Evolutionary conservation across 805 yeast species (phyloP), one percentile per base, ranked within the genome.

Genomic region (Grigorovia yakushimaensis): DNA sequence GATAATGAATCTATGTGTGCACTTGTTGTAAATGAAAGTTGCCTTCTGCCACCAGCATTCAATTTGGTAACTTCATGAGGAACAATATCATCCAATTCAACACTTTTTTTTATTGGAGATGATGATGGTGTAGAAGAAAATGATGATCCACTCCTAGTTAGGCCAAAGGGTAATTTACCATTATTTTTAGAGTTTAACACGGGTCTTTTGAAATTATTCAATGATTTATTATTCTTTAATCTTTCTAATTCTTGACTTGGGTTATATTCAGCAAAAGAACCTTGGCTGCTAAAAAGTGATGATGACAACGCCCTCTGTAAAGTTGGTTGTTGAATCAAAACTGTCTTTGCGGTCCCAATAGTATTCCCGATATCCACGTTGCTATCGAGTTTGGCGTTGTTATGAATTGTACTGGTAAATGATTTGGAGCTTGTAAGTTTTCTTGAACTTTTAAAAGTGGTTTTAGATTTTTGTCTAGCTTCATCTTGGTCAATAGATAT

Each of bases 251-350:
- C 62, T 11, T 44, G 52, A 41, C 56, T 60, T 7, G 55, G 57
- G 49, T 62, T 60, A 33, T 57, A 56, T 30, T 64, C 68, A 41
- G 61, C 68, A 47, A 64, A 64, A 15, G 68, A 62, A 11, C 66
- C 68, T 24, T 58, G 62, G 2, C 65, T 57, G 37, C 47, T 42
- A 21, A 49, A 47, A 2, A 52, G 41, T 15, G 43, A n/a, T 5
- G 50, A 51, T 2, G 54, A 45, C 22, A 43, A 43, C 11, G 48
- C 48, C 2, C 43, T 24, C n/a, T 36, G 40, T 8, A 38, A 27
- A 11, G 35, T 42, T 24, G 23, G 30, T n/a, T 20, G 39, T 2
- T 11, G 44, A 17, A 45, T 10, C 7, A 41, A 17, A n/a, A 47
- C 41, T 4, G 50, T 43, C 19, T 38, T 37, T 27, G 22, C 18